phyloP scores from a whole-genome alignment of 257 asterid species.

The Capsicum rhomboideum region DNA sequence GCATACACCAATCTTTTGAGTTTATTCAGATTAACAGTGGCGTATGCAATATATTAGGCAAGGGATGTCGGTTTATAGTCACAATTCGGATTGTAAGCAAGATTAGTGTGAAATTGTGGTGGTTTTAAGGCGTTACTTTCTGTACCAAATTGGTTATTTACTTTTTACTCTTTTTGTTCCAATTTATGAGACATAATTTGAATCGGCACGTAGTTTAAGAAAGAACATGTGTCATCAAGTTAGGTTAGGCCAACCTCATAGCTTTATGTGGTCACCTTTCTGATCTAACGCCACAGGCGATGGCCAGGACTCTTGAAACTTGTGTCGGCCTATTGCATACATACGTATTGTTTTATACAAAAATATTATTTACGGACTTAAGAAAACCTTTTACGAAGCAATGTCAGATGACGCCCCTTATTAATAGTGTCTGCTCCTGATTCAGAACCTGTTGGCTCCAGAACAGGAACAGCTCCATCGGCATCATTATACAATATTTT shows the following conservation, averaged over 20 bases:
- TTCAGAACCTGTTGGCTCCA: neutral
- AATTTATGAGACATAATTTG: neutral
- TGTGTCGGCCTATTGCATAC: neutral
- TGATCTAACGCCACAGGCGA: too few species aligned
- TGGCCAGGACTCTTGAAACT: neutral
- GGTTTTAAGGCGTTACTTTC: neutral
- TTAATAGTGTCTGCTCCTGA: neutral
- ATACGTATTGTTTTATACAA: neutral
- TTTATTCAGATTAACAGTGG: neutral
- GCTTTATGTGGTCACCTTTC: too few species aligned
- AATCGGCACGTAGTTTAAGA: neutral
- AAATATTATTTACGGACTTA: neutral
- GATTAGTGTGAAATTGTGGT: neutral
- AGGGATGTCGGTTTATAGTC: neutral
- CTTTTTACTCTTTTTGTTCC: neutral
- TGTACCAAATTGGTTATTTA: neutral
- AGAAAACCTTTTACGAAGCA: neutral
- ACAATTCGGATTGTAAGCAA: neutral
- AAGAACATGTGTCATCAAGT: neutral
- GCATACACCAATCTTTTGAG: neutral
- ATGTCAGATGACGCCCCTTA: neutral
- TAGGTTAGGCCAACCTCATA: too few species aligned
- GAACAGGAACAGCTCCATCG: neutral
- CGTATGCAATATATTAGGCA: neutral
- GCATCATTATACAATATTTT: neutral